Evolutionary conservation across 176 grass and related monocot species (phyloP).

Genomic region (Bromus sterilis): DNA sequence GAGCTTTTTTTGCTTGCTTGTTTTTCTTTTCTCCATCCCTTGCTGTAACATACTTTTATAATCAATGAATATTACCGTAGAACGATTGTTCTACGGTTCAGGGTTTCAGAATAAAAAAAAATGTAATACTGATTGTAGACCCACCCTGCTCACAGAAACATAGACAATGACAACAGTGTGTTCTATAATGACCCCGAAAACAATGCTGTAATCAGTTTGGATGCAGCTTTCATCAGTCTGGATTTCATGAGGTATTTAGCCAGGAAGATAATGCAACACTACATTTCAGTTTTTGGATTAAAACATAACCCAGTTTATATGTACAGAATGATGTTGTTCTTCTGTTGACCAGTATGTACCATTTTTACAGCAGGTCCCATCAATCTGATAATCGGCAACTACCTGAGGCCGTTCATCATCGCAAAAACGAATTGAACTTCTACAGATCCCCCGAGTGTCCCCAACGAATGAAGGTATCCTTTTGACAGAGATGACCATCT

Average conservation of each 20-base stretch:
- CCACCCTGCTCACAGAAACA: neutral
- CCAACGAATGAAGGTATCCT: conserved; percentile 17
- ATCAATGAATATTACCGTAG: no score
- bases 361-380: conserved; percentile 22
- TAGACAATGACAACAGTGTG: neutral
- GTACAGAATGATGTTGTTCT: conserved; percentile 26
- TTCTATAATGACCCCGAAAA: neutral
- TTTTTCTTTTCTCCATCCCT: no score
- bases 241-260: neutral
- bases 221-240: neutral
- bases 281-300: neutral
- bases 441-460: neutral
- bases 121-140: no score
- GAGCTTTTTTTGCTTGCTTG: no score
- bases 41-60: no score
- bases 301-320: conserved; percentile 12
- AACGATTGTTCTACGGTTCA: no score
- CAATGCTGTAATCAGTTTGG: neutral
- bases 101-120: no score
- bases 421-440: neutral
- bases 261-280: neutral
- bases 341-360: neutral
- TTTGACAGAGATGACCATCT: neutral
- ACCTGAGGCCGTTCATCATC: neutral
- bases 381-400: neutral